Base-by-base conservation (phyloP, 2,329 filamentous ascomycete genomes). In the Xylaria sp. region DNA sequence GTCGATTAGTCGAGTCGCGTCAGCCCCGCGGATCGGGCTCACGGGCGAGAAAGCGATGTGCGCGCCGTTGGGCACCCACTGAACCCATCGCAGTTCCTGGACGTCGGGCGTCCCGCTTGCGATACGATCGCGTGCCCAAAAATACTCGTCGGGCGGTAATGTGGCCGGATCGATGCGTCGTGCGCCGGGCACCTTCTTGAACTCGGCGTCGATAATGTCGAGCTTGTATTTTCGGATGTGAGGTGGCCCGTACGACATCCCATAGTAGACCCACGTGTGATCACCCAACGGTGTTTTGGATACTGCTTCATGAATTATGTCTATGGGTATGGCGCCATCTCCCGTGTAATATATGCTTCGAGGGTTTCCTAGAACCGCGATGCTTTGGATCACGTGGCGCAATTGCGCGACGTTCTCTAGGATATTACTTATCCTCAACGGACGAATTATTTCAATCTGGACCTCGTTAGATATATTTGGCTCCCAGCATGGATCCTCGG, bases 21-120 rank as follows among this genome's bases (percentile, higher is more conserved):
- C 83, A 1, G 74, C 70, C 4, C 81, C 81, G 17, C 78, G 78
- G 66, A 84, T 82, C 9, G 81, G 80, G 38, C 78, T 80, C n/a
- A 85, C 80, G n/a, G 82, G 82, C 36, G 80, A 81, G 73, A 84
- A 83, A 6, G 78, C 80, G 11, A 83, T 75, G 66, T 84, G 82
- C 1, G 79, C 78, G 6, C 82, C 82, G 68, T 83, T 83, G 6
- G 81, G 80, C 58, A 82, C 74, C 81, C 81, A 83, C 67, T 80
- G 78, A 15, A 79, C 73, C 80, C 80, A 81, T 13, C 73, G 72
- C 54, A 84, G 67, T 72, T 84, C 82, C n/a, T 81, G 77, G 1
- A 81, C 71, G 1, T 79, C 79, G 0, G 81, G 80, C 2, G 81
- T 74, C 0, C 80, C 81, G 7, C 77, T 73, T 17, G 79, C 76